A percentile compares a stretch with the other conserved stretches of the same genome.
These are phyloP conservation scores for Filosporella fistucella DNA, from an alignment of 495 filamentous ascomycete genomes.

Conservation along the genomic window DNA sequence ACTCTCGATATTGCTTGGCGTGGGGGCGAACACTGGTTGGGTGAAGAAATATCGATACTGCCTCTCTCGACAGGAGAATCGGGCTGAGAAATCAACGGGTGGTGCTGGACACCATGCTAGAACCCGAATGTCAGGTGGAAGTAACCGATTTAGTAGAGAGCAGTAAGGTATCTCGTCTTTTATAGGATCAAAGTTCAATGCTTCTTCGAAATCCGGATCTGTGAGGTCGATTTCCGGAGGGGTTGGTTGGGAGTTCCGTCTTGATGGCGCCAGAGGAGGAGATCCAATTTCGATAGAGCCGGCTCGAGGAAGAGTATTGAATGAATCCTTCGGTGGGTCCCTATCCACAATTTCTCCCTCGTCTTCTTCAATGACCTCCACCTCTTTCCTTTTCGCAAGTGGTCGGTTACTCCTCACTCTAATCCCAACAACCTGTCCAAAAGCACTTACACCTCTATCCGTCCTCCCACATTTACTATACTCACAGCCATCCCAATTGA, in stretches of 20 bases:
- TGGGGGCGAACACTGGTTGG: constrained; percentile 75
- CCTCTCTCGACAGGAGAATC: constrained; percentile 88
- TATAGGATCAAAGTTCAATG: constrained; percentile 64
- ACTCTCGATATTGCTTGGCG: constrained; percentile 30
- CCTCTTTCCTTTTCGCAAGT: constrained; percentile 23
- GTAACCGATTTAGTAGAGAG: constrained; percentile 73
- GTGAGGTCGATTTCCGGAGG: constrained; percentile 10
- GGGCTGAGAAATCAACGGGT: constrained; percentile 75
- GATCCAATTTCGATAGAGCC: constrained; percentile 10
- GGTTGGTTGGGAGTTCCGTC: background rate
- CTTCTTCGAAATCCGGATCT: constrained; percentile 26
- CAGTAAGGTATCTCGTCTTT: constrained; percentile 80
- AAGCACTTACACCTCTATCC: constrained; percentile 89
- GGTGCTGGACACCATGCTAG: constrained; percentile 90
- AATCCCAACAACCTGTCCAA: constrained; percentile 89
- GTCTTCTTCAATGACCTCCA: constrained; percentile 9
- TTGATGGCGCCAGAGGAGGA: constrained; percentile 10
- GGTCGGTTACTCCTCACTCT: constrained; percentile 76
- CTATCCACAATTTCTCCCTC: too few relatives aligned
- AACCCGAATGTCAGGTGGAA: constrained; percentile 84
- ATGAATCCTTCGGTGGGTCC: too few relatives aligned
- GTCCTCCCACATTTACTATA: constrained; percentile 95
- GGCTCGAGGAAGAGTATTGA: constrained; percentile 14
- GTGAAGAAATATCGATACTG: constrained; percentile 97
- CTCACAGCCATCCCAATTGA: constrained; percentile 73